These are phyloP conservation scores for Epichloe uncinata DNA, from an alignment of 2,329 filamentous ascomycete species.

Conservation along the genomic window DNA sequence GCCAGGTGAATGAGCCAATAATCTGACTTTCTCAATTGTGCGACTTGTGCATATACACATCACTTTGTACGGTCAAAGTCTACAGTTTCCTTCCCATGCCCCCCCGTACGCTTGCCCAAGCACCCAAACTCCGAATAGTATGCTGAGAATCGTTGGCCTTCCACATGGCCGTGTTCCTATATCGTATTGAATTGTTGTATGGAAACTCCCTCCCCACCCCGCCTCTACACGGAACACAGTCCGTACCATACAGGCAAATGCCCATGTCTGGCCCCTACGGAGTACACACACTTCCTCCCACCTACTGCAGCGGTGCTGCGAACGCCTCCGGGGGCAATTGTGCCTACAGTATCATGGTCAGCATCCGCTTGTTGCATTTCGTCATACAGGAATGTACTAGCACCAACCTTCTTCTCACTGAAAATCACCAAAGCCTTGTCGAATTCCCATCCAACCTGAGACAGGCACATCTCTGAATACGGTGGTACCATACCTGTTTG, in stretches of 20 bases:
- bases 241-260: too few relatives aligned
- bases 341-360: slow-evolving; percentile 8
- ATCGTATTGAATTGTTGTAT: too few relatives aligned
- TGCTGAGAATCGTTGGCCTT: background rate
- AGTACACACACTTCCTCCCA: background rate
- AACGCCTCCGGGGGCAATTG: slow-evolving; percentile 17
- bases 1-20: too few relatives aligned
- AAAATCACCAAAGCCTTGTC: slow-evolving; percentile 64
- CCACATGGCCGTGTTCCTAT: background rate
- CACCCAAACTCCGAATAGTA: slow-evolving; percentile 3
- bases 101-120: background rate
- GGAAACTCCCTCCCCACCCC: too few relatives aligned
- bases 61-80: background rate
- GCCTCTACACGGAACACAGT: too few relatives aligned
- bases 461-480: slow-evolving; percentile 70
- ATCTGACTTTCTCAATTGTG: background rate
- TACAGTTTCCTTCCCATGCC: background rate
- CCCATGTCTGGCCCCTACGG: background rate
- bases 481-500: slow-evolving; percentile 69
- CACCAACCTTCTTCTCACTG: slow-evolving; percentile 55
- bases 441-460: slow-evolving; percentile 68
- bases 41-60: background rate
- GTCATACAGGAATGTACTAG: background rate
- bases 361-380: background rate
- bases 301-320: slow-evolving; percentile 6